phyloP scores from a whole-genome alignment of 108 stramenopile species.

The Epipyxis sp. region DNA sequence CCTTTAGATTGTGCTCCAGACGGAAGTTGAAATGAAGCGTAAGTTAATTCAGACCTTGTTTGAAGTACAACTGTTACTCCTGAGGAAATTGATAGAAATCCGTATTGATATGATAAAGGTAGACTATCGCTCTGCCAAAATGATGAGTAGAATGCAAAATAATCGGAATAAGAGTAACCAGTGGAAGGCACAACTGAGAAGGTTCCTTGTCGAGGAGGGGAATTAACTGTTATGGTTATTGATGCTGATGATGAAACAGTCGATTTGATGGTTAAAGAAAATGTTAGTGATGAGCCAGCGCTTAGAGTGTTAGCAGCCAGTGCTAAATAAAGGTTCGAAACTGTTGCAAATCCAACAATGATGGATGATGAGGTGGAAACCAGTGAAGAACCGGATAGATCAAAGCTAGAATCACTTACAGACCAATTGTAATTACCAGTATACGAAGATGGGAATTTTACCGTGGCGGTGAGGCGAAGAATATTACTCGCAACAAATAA shows the following conservation, averaged over 20 bases:
- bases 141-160: not conserved
- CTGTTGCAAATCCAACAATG: not conserved
- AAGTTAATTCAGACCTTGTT: not conserved
- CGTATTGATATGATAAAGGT: constrained; percentile 4
- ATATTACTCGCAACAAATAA: not conserved
- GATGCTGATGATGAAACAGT: not conserved
- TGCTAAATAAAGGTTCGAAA: not conserved
- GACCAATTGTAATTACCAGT: not conserved
- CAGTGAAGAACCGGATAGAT: not conserved
- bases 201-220: not conserved
- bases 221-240: not conserved
- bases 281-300: not conserved
- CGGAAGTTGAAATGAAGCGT: not conserved
- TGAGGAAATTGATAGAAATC: not conserved
- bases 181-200: not conserved
- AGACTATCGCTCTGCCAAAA: not conserved
- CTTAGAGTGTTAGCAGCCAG: not conserved
- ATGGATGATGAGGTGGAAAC: not conserved
- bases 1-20: not conserved
- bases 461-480: not conserved
- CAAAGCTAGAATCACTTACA: not conserved
- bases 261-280: not conserved
- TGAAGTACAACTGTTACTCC: not conserved
- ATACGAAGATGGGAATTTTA: not conserved
- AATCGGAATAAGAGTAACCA: not conserved